These are phyloP conservation scores for Piper longum DNA, from an alignment of 164 flowering plant species.

Conservation along the genomic window DNA sequence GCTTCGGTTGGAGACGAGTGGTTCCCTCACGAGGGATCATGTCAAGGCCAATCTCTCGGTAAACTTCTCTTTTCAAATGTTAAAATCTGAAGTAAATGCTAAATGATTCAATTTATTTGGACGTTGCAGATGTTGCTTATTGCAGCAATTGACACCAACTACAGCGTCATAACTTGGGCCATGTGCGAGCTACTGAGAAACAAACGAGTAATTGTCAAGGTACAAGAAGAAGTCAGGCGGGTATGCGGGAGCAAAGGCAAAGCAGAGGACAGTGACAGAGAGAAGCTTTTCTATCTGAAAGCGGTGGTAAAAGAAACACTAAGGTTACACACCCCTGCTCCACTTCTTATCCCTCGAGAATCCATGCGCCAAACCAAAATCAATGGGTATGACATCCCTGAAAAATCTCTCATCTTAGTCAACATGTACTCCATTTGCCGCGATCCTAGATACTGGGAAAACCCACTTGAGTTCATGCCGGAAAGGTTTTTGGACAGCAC, in stretches of 20 bases:
- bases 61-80: neutral
- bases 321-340: neutral
- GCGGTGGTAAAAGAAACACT: neutral
- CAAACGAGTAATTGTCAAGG: neutral
- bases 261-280: neutral
- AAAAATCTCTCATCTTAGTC: slow-evolving; percentile 9
- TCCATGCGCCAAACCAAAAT: neutral
- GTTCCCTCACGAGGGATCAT: slow-evolving; percentile 9
- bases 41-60: slow-evolving; percentile 22
- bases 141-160: neutral
- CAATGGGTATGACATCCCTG: slow-evolving; percentile 12
- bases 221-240: neutral
- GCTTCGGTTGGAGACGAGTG: slow-evolving; percentile 16
- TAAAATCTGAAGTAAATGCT: too few relatives aligned
- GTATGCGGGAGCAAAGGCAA: neutral
- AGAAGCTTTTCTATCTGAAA: neutral
- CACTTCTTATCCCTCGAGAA: neutral
- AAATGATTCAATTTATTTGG: too few relatives aligned
- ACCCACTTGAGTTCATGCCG: slow-evolving; percentile 16
- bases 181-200: slow-evolving; percentile 1
- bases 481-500: slow-evolving; percentile 16
- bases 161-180: neutral
- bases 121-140: neutral
- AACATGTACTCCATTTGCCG: slow-evolving; percentile 17
- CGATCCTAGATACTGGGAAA: slow-evolving; percentile 22